Evolutionary conservation across 2,329 filamentous ascomycete species (phyloP), one percentile per base, ranked within the genome.

Genomic region (Emergomyces pasteurianus): DNA sequence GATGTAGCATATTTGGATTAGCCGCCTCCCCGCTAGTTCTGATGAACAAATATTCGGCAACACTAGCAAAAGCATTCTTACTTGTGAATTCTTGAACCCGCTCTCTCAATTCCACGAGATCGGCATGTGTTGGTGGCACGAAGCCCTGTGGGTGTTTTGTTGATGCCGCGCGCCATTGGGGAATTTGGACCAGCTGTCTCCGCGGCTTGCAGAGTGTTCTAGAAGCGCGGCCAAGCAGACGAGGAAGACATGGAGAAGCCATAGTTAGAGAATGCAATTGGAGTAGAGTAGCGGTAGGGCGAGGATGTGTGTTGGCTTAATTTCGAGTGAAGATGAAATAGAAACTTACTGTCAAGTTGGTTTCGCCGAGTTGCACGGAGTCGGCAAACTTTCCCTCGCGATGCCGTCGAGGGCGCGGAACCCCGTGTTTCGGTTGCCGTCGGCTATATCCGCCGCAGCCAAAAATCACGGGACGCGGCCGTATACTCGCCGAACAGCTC

Each of bases 11-110:
- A 34, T 12, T 8, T 36, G 16, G 1, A 23, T 50, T 50, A 50
- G 47, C 23, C 26, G 2, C 42, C 6, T 50, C 26, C 18, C 12
- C 14, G 21, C 56, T 14, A 52, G 3, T 7, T 12, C n/a, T 40
- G 21, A 54, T 28, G 6, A 36, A 58, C 50, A 53, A 28, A 28
- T 38, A 18, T 12, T 54, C n/a, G 55, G 4, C 5, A 3, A 21
- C 21, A n/a, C 18, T 40, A 36, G 31, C 54, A 10, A 36, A 23
- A 43, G 21, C 26, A 43, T 38, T 66, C 72, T 53, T 69, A 80
- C 83, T 77, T 26, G 89, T 86, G 70, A 99, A 99, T 61, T 96
- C 92, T 68, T 91, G 89, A 34, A 95, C 90, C 31, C 88, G 81
- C 69, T 92, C 89, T 61, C 91, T 85, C 62, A 96, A 80, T 76